phyloP scores from a whole-genome alignment of 164 flowering plant genomes.

The Sedum album region DNA sequence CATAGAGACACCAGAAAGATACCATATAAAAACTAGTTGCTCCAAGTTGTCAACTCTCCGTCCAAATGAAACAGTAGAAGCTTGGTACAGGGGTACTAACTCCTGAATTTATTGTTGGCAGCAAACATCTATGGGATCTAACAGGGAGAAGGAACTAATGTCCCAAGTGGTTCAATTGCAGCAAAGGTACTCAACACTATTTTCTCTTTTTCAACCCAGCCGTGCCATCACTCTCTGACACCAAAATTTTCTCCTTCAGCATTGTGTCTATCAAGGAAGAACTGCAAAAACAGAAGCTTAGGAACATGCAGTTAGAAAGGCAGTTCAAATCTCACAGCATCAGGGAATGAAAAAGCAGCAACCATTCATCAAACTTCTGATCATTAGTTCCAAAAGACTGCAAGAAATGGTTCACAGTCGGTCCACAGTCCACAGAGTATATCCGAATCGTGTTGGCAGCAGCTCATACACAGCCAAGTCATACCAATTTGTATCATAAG shows the following conservation, averaged over 20 bases:
- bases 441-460: too few species aligned
- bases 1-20: too few species aligned
- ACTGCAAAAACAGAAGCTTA: not conserved
- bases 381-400: too few species aligned
- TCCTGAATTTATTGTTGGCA: conserved; percentile 4
- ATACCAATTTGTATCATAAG: too few species aligned
- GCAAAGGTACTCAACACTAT: conserved; percentile 23
- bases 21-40: too few species aligned
- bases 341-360: not conserved
- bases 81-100: not conserved
- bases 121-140: conserved; percentile 24
- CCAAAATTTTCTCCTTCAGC: not conserved
- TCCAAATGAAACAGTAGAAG: not conserved
- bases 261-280: conserved; percentile 5
- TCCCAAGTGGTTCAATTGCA: conserved; percentile 26
- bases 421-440: too few species aligned
- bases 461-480: too few species aligned
- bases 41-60: not conserved
- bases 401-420: too few species aligned
- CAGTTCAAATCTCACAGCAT: not conserved
- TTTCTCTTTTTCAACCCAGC: not conserved
- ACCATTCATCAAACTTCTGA: too few species aligned
- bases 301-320: conserved; percentile 2
- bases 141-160: conserved; percentile 32
- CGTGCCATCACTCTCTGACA: not conserved